Base-by-base conservation (phyloP, 352 stramenopile species). In the Pythium chondricola region DNA sequence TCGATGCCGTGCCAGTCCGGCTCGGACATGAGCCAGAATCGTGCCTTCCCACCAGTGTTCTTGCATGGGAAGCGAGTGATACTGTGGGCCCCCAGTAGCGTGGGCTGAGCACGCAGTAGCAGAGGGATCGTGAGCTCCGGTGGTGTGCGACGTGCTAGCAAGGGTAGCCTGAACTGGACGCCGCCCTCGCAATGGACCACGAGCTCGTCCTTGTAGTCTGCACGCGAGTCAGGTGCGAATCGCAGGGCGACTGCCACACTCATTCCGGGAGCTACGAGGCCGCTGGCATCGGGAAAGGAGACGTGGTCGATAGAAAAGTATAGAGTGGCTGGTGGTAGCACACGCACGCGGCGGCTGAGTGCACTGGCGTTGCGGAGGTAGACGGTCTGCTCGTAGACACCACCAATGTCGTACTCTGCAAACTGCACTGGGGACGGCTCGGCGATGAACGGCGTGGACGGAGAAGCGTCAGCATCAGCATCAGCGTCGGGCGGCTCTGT, bases 1-100 rank as follows among this genome's bases (percentile, higher is more conserved):
- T 85, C 73, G n/a, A 69, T 60, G 9, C 39, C 48, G 24, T 52
- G 56, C 76, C 76, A 85, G 30, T 73, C 65, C 2, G 53, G 27
- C 29, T 90, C 76, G 21, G 56, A 77, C 36, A 93, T 54, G 22
- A 90, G 54, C 78, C 81, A 90, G 54, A 90, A 93, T 10, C 71
- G 70, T 0, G 65, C 78, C 31, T 63, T 66, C 10, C 75, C 78
- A 17, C 81, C 81, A 0, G 63, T 48, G 49, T 93, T 93, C 18
- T 56, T 68, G 46, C 81, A 93, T 2, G 48, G 21, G 14, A 89
- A 49, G 2, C 41, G 40, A 8, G 74, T 88, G 31, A 68, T 41
- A 1, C 63, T 83, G 29, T 59, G 56, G 17, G 56, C 66, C 6
- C 81, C 81, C 4, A 93, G 74, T 1, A 93, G 67, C 8, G 76